A percentile compares a stretch with the other conserved stretches of the same genome.
Evolutionary conservation across 768 basidiomycete genomes (phyloP).

Genomic region (Lenzites betulinus): DNA sequence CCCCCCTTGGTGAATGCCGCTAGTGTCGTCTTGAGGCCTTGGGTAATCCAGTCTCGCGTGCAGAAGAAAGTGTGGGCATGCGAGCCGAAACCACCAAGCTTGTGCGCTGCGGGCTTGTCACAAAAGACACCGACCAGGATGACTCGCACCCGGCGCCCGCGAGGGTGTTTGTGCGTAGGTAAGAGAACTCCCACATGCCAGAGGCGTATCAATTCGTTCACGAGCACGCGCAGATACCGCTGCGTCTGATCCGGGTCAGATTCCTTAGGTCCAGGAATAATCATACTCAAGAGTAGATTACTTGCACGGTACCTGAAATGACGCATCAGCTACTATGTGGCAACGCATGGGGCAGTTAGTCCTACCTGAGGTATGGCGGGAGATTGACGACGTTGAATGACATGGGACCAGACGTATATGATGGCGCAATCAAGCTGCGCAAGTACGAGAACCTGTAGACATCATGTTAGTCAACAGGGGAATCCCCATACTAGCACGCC

Average conservation of each 20-base stretch:
- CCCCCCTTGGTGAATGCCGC: constrained; percentile 27
- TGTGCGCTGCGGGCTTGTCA: constrained; percentile 42
- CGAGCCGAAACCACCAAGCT: constrained; percentile 34
- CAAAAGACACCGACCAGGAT: constrained; percentile 38
- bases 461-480: not conserved
- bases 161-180: constrained; percentile 1
- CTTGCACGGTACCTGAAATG: constrained; percentile 14
- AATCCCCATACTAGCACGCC: not conserved
- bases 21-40: constrained; percentile 25
- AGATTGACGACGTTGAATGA: constrained; percentile 39
- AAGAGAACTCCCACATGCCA: constrained; percentile 10
- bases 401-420: constrained; percentile 37
- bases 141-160: constrained; percentile 35
- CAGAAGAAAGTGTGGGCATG: constrained; percentile 38
- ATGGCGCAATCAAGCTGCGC: constrained; percentile 37
- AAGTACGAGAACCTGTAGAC: constrained; percentile 39
- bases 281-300: constrained; percentile 1
- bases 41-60: constrained; percentile 38
- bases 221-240: not conserved
- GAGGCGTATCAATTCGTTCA: constrained; percentile 6
- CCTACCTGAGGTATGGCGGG: constrained; percentile 30
- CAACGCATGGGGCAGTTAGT: constrained; percentile 22
- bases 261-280: constrained; percentile 19
- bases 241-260: constrained; percentile 9
- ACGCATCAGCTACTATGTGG: constrained; percentile 28